A percentile compares a stretch with the other conserved stretches of the same genome.
These are phyloP conservation scores for Cryptococcus sp. DNA, from an alignment of 1,284 basidiomycete species.

Conservation along the genomic window DNA sequence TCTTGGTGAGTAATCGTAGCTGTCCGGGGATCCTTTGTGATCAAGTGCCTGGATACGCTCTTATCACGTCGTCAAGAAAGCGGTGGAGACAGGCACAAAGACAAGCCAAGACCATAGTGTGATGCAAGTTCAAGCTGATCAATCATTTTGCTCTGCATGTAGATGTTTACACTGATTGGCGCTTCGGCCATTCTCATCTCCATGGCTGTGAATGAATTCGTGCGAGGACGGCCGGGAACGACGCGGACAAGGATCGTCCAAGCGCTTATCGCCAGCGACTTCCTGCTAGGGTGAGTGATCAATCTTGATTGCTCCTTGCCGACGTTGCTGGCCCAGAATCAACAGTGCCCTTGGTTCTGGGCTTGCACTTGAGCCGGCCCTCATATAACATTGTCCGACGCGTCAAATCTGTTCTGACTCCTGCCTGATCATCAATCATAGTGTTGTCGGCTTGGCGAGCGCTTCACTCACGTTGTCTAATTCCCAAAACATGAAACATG, in stretches of 20 bases:
- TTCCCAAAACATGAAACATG: conserved; percentile 26
- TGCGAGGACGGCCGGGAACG: conserved; percentile 41
- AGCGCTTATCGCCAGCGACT: conserved; percentile 48
- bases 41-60: not conserved
- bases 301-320: not conserved
- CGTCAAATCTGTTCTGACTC: not conserved
- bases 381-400: too few species aligned
- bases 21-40: not conserved
- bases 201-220: conserved; percentile 40
- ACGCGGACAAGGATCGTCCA: conserved; percentile 51
- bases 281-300: conserved; percentile 43
- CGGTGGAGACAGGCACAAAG: not conserved
- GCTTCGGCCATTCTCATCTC: conserved; percentile 36
- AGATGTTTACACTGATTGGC: conserved; percentile 42
- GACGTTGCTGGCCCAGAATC: too few species aligned
- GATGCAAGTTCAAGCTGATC: not conserved
- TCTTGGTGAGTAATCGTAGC: conserved; percentile 31
- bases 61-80: not conserved
- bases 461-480: conserved; percentile 28
- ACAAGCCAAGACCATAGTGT: not conserved
- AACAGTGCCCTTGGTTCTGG: too few species aligned
- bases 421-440: conserved; percentile 3
- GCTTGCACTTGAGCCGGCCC: too few species aligned
- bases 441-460: conserved; percentile 39
- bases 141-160: not conserved